phyloP scores from a whole-genome alignment of 495 filamentous ascomycete genomes.

The Neurospora africana region DNA sequence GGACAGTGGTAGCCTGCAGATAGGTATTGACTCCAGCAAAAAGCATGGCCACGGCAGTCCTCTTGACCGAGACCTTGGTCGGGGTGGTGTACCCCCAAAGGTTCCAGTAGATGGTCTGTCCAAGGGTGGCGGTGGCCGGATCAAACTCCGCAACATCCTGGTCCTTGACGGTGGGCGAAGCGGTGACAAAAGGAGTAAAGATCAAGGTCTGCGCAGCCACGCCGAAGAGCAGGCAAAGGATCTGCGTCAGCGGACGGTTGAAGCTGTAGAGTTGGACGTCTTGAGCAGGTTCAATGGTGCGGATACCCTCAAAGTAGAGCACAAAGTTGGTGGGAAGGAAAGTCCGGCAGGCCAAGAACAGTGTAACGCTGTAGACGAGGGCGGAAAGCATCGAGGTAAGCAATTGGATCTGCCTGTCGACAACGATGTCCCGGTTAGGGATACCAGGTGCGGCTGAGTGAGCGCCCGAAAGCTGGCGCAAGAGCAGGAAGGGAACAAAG shows the following conservation, averaged over 20 bases:
- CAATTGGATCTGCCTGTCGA: conserved; percentile 50
- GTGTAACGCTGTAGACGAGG: conserved; percentile 53
- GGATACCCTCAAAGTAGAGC: conserved; percentile 57
- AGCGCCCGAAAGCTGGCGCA: conserved; percentile 51
- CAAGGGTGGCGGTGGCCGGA: conserved; percentile 41
- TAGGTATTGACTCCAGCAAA: conserved; percentile 52
- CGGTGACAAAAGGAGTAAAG: conserved; percentile 56
- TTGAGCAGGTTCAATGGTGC: conserved; percentile 52
- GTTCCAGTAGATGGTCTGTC: conserved; percentile 52
- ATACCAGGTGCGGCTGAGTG: conserved; percentile 49
- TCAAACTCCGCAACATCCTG: conserved; percentile 35
- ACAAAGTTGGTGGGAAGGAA: conserved; percentile 60
- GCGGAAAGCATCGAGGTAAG: conserved; percentile 56
- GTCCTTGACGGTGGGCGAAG: conserved; percentile 27
- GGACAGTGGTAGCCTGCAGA: conserved; percentile 47
- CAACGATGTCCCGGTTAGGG: conserved; percentile 59
- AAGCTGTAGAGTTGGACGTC: conserved; percentile 45
- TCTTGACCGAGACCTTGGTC: conserved; percentile 52
- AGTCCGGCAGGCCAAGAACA: conserved; percentile 52
- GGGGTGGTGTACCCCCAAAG: conserved; percentile 50
- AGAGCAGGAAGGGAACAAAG: conserved; percentile 57
- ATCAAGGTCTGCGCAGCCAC: conserved; percentile 61
- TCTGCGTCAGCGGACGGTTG: conserved; percentile 36
- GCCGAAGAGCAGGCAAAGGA: conserved; percentile 39
- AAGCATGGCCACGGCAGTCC: conserved; percentile 51